Evolutionary conservation across 2,329 filamentous ascomycete genomes (phyloP).

Genomic region (Hypoxylon sp.): DNA sequence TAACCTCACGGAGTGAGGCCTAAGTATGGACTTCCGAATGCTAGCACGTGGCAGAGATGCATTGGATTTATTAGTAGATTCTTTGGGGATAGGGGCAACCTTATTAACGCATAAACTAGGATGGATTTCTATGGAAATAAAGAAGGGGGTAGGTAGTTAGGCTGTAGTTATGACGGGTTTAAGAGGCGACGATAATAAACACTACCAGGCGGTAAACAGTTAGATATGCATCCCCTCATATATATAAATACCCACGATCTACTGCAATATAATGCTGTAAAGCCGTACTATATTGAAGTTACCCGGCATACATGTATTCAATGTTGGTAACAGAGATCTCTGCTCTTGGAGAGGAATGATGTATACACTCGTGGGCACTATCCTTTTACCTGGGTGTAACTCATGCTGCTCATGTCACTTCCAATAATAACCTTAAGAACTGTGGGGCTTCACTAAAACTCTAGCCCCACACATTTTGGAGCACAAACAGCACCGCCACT

Average conservation of each 20-base stretch:
- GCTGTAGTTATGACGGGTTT: not conserved
- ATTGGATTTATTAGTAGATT: not conserved
- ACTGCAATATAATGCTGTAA: too few species aligned
- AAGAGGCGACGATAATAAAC: not conserved
- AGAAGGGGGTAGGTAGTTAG: not conserved
- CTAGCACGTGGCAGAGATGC: not conserved
- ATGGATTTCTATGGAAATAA: not conserved
- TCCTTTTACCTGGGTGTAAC: too few species aligned
- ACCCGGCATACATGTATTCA: not conserved
- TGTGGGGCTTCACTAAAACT: not conserved
- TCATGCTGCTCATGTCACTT: too few species aligned
- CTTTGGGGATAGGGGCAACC: not conserved
- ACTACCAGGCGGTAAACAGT: not conserved
- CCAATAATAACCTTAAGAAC: too few species aligned
- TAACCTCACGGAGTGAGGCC: constrained; percentile 47
- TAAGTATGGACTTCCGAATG: not conserved
- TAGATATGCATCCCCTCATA: not conserved
- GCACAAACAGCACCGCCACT: constrained; percentile 30
- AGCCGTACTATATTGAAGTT: not conserved
- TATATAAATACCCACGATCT: not conserved
- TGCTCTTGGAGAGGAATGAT: too few species aligned
- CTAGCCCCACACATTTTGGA: not conserved
- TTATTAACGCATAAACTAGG: not conserved
- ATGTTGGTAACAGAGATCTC: too few species aligned
- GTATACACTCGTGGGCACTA: too few species aligned